Conservation (phyloP, 2,329 filamentous ascomycete species). For the Fusarium denticulatum region DNA sequence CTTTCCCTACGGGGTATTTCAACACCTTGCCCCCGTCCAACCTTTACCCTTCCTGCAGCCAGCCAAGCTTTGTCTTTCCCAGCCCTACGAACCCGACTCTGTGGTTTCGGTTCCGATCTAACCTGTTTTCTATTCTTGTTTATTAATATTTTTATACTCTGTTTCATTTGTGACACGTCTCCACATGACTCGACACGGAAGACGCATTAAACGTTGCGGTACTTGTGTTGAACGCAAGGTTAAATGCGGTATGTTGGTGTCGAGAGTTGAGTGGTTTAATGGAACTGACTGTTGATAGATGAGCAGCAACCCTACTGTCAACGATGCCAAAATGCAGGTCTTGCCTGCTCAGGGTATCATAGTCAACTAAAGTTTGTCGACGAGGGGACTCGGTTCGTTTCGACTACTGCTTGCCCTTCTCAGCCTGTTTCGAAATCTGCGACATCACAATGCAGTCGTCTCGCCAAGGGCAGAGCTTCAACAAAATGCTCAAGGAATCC, state of each 20-base stretch:
- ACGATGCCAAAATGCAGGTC: constrained; percentile 20
- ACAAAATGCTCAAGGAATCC: not conserved
- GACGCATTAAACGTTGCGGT: constrained; percentile 27
- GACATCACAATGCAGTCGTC: not conserved
- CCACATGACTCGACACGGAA: constrained; percentile 25
- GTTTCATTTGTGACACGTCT: not conserved
- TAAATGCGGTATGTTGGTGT: constrained; percentile 17
- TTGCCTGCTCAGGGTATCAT: constrained; percentile 20
- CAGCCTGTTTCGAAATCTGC: not conserved
- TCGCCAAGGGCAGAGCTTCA: not conserved
- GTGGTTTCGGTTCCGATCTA: not conserved
- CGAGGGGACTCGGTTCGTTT: constrained; percentile 10
- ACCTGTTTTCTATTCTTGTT: not conserved
- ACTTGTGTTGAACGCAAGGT: constrained; percentile 32
- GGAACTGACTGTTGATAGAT: not conserved
- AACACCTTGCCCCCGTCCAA: constrained; percentile 12
- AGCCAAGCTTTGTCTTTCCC: constrained; percentile 1
- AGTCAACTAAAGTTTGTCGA: constrained; percentile 30
- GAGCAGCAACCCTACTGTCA: constrained; percentile 26
- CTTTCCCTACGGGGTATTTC: constrained; percentile 28
- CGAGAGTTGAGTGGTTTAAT: not conserved
- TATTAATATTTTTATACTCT: not conserved
- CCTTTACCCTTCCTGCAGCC: not conserved
- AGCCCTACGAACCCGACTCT: not conserved
- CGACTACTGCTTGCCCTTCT: not conserved